Conservation (phyloP, 2,329 filamentous ascomycete genomes). For the Colletotrichum karsti region DNA sequence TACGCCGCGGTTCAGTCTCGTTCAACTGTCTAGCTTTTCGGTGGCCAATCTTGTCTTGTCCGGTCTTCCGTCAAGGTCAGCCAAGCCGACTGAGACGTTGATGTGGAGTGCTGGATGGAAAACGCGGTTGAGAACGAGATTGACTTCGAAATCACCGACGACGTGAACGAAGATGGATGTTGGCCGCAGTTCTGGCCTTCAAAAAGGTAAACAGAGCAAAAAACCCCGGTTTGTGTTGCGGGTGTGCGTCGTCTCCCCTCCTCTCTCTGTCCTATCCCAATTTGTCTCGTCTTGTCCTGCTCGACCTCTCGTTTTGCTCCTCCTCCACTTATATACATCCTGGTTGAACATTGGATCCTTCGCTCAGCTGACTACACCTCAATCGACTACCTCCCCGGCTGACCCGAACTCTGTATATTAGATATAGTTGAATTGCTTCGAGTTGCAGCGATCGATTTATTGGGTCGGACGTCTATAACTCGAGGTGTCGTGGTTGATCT, state of each 20-base stretch:
- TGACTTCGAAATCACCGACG: not conserved
- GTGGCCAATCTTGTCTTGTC: not conserved
- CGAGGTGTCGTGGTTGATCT: not conserved
- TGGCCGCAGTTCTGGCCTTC: conserved; percentile 12
- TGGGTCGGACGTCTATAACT: not conserved
- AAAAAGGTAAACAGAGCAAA: conserved; percentile 5
- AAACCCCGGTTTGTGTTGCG: conserved; percentile 5
- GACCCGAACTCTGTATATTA: not conserved
- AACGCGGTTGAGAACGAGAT: not conserved
- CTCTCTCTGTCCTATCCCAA: not conserved
- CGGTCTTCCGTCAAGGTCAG: not conserved
- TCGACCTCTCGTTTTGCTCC: not conserved
- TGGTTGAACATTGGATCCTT: conserved; percentile 2
- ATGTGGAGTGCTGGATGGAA: not conserved
- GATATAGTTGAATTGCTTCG: not conserved
- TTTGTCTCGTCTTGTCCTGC: not conserved
- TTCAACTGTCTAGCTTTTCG: not conserved
- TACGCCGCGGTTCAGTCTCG: not conserved
- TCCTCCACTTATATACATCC: conserved; percentile 9
- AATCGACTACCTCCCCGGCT: not conserved
- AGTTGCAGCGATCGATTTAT: not conserved
- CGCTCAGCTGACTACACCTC: not conserved
- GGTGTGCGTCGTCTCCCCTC: not conserved
- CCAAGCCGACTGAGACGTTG: not conserved
- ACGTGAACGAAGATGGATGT: not conserved